phyloP scores from a whole-genome alignment of 805 yeast species.

The Starmerella potacharoeniae region DNA sequence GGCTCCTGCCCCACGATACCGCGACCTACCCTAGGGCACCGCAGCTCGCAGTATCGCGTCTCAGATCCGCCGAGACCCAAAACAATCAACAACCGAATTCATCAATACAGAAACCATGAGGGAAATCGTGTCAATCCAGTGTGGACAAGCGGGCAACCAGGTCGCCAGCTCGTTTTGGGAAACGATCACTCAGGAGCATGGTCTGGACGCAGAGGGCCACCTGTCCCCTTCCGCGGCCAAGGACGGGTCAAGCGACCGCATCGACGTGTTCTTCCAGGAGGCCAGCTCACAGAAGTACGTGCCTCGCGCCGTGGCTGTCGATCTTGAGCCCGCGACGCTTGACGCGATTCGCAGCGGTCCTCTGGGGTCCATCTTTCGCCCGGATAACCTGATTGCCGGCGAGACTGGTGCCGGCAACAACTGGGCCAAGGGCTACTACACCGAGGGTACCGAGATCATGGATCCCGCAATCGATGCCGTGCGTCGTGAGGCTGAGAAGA shows the following conservation, averaged over 20 bases:
- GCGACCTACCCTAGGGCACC: background rate
- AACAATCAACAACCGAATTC: conserved; percentile 2
- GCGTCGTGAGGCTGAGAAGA: conserved; percentile 88
- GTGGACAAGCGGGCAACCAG: conserved; percentile 38
- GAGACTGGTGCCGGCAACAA: conserved; percentile 93
- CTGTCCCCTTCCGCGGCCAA: conserved; percentile 15
- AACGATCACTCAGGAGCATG: conserved; percentile 30
- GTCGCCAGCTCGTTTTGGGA: conserved; percentile 34
- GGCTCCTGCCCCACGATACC: background rate
- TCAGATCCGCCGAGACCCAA: background rate
- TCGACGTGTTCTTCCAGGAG: conserved; percentile 71
- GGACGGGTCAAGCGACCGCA: conserved; percentile 35
- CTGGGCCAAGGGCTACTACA: conserved; percentile 96
- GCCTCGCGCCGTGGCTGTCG: conserved; percentile 89
- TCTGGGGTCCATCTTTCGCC: conserved; percentile 78
- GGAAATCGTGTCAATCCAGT: conserved; percentile 36
- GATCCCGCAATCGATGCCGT: conserved; percentile 86
- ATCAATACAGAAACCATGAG: conserved; percentile 26
- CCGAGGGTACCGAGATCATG: conserved; percentile 92
- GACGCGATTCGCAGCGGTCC: conserved; percentile 70
- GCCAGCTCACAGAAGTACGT: conserved; percentile 81
- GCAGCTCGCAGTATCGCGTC: background rate
- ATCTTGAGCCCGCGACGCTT: conserved; percentile 89
- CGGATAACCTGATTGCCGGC: conserved; percentile 82
- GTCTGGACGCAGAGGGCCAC: conserved; percentile 29